phyloP scores from a whole-genome alignment of 495 filamentous ascomycete species.

The Talaromyces wortmannii region DNA sequence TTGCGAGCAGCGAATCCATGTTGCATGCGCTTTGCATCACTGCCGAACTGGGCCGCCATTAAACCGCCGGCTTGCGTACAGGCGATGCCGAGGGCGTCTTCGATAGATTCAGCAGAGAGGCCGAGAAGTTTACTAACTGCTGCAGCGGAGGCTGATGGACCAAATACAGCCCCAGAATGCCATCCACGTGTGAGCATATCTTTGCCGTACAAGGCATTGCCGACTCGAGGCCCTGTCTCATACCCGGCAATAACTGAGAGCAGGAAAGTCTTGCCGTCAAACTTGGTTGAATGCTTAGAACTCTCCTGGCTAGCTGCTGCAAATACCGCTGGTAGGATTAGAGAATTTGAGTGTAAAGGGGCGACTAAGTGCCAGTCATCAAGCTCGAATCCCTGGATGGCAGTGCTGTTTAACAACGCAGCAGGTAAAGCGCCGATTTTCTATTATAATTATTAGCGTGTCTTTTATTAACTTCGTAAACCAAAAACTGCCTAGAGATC shows the following conservation, averaged over 20 bases:
- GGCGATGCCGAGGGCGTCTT: conserved; percentile 33
- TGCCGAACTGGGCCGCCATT: conserved; percentile 38
- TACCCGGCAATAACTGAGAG: conserved; percentile 29
- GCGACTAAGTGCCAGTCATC: conserved; percentile 35
- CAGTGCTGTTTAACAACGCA: conserved; percentile 32
- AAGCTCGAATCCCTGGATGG: conserved; percentile 35
- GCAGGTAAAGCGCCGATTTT: conserved; percentile 22
- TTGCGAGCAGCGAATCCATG: conserved; percentile 40
- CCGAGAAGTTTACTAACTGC: conserved; percentile 29
- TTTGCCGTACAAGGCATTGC: conserved; percentile 26
- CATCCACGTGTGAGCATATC: conserved; percentile 33
- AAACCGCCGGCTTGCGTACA: conserved; percentile 33
- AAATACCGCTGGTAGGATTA: conserved; percentile 32
- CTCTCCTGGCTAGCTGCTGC: conserved; percentile 20
- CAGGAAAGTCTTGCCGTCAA: conserved; percentile 18
- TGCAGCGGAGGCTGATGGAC: conserved; percentile 28
- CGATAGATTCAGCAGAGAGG: conserved; percentile 18
- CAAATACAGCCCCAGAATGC: conserved; percentile 40
- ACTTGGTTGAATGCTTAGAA: neutral
- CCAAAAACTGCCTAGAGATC: neutral
- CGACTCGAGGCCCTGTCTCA: conserved; percentile 33
- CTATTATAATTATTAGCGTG: neutral
- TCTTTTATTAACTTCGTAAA: neutral
- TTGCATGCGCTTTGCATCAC: conserved; percentile 37
- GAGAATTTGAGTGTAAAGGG: conserved; percentile 24